Evolutionary conservation across 1,284 basidiomycete genomes (phyloP).

Genomic region (Lignosus rhinocerotis): DNA sequence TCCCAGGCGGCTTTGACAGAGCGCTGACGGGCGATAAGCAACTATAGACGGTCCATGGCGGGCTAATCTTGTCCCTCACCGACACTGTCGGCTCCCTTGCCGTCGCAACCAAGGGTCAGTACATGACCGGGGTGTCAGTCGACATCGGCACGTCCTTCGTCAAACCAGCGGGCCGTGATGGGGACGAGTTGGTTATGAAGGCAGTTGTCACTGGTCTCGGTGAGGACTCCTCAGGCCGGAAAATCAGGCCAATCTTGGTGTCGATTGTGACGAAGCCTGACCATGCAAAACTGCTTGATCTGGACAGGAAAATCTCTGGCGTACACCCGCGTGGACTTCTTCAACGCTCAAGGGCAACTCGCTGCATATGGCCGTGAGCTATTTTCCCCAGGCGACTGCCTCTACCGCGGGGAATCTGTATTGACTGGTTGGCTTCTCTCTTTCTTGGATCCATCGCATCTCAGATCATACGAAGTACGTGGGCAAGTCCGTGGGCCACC

Average conservation of each 20-base stretch:
- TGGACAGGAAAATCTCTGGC: slow-evolving; percentile 77
- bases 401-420: not conserved
- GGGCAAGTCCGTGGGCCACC: slow-evolving; percentile 68
- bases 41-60: slow-evolving; percentile 71
- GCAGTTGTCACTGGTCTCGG: slow-evolving; percentile 67
- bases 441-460: not conserved
- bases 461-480: slow-evolving; percentile 88
- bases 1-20: not conserved
- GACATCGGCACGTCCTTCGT: slow-evolving; percentile 87
- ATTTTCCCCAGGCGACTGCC: not conserved
- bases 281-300: no score
- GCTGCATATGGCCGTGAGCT: slow-evolving; percentile 82
- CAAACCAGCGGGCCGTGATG: slow-evolving; percentile 64
- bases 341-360: slow-evolving; percentile 66
- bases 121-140: slow-evolving; percentile 86
- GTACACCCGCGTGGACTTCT: slow-evolving; percentile 80
- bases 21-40: not conserved
- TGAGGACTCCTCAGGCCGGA: slow-evolving; percentile 29
- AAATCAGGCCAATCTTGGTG: no score
- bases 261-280: not conserved
- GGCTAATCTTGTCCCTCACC: slow-evolving; percentile 80
- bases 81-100: slow-evolving; percentile 86
- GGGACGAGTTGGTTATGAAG: slow-evolving; percentile 63
- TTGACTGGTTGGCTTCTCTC: not conserved
- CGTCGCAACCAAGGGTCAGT: slow-evolving; percentile 79